Evolutionary conservation across 805 yeast species (phyloP), one percentile per base, ranked within the genome.

Genomic region (Candida koratica): DNA sequence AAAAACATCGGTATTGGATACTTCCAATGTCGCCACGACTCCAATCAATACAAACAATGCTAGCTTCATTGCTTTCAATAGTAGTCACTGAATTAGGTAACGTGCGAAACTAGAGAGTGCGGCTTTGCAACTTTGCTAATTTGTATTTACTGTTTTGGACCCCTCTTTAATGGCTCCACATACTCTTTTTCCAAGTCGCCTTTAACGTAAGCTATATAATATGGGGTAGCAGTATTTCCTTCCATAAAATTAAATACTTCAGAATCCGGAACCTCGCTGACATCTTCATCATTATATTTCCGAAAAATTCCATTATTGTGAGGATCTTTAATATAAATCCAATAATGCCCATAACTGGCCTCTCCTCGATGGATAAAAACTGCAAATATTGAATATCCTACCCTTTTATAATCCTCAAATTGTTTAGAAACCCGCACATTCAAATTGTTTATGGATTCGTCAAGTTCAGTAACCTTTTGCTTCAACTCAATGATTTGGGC

Each of bases 281-380:
- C 95, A n/a, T 73, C 71, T 51, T 93, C 97, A 62, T 93, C 98
- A 53, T 93, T 93, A 58, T 93, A 93, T 64, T 87, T 89, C 43
- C 96, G 69, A 75, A 79, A 93, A 14, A 84, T 62, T 18, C 75
- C 71, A 13, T 71, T 68, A 41, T 71, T 68, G 43, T 71, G 71
- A 3, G 79, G 75, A 58, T 93, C 97, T 41, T 75, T 77, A 43
- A 93, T 89, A 55, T 90, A 93, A 12, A 90, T 76, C 97, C 97
- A 93, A 58, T 93, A 93, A 59, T 93, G 98, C 2, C 98, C 98
- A 53, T 85, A 90, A 34, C 87, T 80, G 0, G 96, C 97, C 51
- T 88, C 94, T 5, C 98, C 98, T 34, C 96, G 69, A 57, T 93
- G 98, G 32, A 93, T 87, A 53, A 93, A 93, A 5, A 90, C 80